phyloP scores from a whole-genome alignment of 2,329 filamentous ascomycete species.

The Ophiosphaerella korrae region DNA sequence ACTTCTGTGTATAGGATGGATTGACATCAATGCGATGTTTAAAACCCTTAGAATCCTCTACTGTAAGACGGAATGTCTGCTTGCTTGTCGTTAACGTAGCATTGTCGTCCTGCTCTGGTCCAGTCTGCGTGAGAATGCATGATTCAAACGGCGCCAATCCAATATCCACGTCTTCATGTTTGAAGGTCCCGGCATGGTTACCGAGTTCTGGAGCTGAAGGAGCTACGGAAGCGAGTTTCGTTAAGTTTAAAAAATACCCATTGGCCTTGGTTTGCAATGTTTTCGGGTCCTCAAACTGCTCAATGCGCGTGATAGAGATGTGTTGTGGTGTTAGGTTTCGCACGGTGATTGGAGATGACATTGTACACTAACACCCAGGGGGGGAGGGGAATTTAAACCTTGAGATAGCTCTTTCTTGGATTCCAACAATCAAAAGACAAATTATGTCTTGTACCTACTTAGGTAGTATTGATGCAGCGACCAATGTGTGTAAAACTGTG shows the following conservation, averaged over 20 bases:
- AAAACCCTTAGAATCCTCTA: conserved; percentile 65
- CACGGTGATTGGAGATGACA: conserved; percentile 65
- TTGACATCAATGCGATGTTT: conserved; percentile 71
- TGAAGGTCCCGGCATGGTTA: conserved; percentile 65
- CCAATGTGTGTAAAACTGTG: too few relatives aligned
- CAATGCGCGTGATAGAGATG: conserved; percentile 73
- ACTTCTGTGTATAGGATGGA: conserved; percentile 60
- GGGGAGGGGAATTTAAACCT: too few relatives aligned
- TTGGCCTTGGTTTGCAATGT: conserved; percentile 42
- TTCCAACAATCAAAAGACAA: too few relatives aligned
- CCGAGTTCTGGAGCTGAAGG: conserved; percentile 52
- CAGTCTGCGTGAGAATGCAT: conserved; percentile 63
- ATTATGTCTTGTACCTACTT: not conserved
- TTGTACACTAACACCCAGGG: conserved; percentile 1
- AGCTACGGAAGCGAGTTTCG: conserved; percentile 20
- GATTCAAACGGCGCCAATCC: conserved; percentile 71
- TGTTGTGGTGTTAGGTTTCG: conserved; percentile 79
- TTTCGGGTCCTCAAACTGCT: conserved; percentile 70
- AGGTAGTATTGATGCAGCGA: not conserved
- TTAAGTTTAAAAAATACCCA: conserved; percentile 41
- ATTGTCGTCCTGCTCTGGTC: conserved; percentile 19
- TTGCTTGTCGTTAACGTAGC: conserved; percentile 28
- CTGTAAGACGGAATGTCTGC: conserved; percentile 74
- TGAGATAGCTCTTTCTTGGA: too few relatives aligned
- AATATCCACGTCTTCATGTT: conserved; percentile 66